Percentiles rank a stretch among this genome's conserved stretches.
These are phyloP conservation scores for Tetraselmis striata DNA, from an alignment of 139 green algal species.

Conservation along the genomic window DNA sequence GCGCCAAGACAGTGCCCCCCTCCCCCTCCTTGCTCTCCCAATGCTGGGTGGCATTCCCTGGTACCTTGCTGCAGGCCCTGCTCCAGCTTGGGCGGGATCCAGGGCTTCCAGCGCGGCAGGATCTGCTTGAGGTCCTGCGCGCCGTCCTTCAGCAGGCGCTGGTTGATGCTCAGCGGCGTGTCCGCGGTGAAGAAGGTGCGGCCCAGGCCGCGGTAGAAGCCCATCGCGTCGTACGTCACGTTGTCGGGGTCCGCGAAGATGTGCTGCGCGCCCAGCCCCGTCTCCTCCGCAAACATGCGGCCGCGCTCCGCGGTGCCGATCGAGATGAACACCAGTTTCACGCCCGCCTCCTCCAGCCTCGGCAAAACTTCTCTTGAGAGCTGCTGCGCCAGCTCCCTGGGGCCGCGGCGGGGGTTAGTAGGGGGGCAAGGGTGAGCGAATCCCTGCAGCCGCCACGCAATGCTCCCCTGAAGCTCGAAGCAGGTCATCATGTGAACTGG, in stretches of 20 bases:
- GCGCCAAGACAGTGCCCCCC: neutral
- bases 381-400: conserved; percentile 66
- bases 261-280: conserved; percentile 54
- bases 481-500: neutral
- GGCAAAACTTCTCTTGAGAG: conserved; percentile 69
- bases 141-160: conserved; percentile 29
- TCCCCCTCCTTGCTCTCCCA: too few species aligned
- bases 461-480: too few species aligned
- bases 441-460: too few species aligned
- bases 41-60: conserved; percentile 1
- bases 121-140: conserved; percentile 53
- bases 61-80: conserved; percentile 16
- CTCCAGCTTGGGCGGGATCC: conserved; percentile 56
- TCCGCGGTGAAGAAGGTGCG: conserved; percentile 50
- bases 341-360: conserved; percentile 40
- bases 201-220: conserved; percentile 47
- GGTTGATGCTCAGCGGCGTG: conserved; percentile 55
- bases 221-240: conserved; percentile 60
- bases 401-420: too few species aligned
- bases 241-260: conserved; percentile 77
- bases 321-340: conserved; percentile 66
- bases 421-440: neutral
- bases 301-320: conserved; percentile 62
- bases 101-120: conserved; percentile 57
- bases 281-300: conserved; percentile 63